phyloP scores from a whole-genome alignment of 768 basidiomycete species.

The Nevesoporus exiguus region DNA sequence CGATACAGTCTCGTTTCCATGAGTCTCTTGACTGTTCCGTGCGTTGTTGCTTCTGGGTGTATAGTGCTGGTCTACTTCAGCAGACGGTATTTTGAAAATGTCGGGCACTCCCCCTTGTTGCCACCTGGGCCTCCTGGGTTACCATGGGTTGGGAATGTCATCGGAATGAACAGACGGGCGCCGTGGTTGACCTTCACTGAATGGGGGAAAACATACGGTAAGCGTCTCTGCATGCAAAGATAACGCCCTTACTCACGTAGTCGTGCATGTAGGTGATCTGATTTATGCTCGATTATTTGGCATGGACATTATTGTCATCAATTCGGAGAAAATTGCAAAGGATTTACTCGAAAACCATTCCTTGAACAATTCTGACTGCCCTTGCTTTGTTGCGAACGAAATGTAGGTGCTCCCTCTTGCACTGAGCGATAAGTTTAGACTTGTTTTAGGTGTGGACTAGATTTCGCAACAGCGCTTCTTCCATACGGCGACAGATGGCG shows the following conservation, averaged over 20 bases:
- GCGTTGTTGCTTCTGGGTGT: neutral
- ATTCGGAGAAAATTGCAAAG: slow-evolving; percentile 4
- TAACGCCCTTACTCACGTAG: slow-evolving; percentile 12
- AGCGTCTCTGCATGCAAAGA: neutral
- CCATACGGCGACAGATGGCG: neutral
- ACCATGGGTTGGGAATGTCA: neutral
- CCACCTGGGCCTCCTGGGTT: neutral
- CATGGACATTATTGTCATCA: slow-evolving; percentile 39
- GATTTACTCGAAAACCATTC: slow-evolving; percentile 37
- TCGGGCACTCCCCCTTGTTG: neutral
- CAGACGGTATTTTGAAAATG: neutral
- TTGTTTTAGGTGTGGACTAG: slow-evolving; percentile 8
- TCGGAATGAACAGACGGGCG: neutral
- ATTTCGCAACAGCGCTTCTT: slow-evolving; percentile 9
- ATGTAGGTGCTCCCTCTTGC: neutral
- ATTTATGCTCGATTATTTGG: slow-evolving; percentile 38
- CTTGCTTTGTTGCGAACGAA: slow-evolving; percentile 21
- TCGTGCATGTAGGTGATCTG: slow-evolving; percentile 12
- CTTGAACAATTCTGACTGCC: slow-evolving; percentile 47
- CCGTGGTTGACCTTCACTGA: neutral
- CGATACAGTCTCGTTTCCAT: too few relatives aligned
- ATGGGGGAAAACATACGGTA: neutral
- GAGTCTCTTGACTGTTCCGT: neutral
- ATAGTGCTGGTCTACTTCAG: neutral
- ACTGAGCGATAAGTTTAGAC: too few relatives aligned